These are phyloP conservation scores for Aspergillus olivimuriae DNA, from an alignment of 495 filamentous ascomycete species.

Conservation along the genomic window DNA sequence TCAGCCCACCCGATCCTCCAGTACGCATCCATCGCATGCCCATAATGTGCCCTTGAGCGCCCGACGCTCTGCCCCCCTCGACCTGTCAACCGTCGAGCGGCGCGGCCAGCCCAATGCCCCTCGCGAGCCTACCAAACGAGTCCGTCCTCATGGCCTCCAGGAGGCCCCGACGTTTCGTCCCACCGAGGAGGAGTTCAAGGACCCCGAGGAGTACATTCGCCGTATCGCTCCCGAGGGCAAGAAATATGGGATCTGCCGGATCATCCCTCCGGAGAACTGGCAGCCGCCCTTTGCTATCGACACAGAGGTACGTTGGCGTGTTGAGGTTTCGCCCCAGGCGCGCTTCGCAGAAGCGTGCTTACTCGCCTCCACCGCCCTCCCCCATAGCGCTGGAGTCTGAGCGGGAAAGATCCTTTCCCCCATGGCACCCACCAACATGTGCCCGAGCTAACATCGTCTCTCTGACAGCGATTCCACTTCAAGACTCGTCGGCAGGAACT, in stretches of 20 bases:
- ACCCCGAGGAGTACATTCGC: constrained; percentile 85
- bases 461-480: constrained; percentile 91
- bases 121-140: constrained; percentile 68
- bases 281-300: constrained; percentile 93
- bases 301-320: constrained; percentile 74
- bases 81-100: constrained; percentile 86
- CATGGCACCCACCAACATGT: too few species aligned
- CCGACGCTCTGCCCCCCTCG: constrained; percentile 65
- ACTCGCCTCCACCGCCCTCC: too few species aligned
- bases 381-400: too few species aligned
- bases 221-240: constrained; percentile 80
- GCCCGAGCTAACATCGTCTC: constrained; percentile 5
- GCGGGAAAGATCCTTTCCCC: too few species aligned
- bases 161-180: constrained; percentile 92
- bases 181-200: constrained; percentile 88
- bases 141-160: constrained; percentile 72
- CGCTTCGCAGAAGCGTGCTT: too few species aligned
- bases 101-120: constrained; percentile 69
- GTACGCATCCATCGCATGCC: constrained; percentile 42
- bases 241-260: constrained; percentile 88
- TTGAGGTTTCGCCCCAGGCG: too few species aligned
- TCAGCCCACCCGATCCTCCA: constrained; percentile 37
- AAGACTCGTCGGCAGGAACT: constrained; percentile 93
- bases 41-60: constrained; percentile 62
- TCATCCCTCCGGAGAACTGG: constrained; percentile 91